Evolutionary conservation across 257 asterid species (phyloP), one percentile per base, ranked within the genome.

Genomic region (Gentiana macrophylla): DNA sequence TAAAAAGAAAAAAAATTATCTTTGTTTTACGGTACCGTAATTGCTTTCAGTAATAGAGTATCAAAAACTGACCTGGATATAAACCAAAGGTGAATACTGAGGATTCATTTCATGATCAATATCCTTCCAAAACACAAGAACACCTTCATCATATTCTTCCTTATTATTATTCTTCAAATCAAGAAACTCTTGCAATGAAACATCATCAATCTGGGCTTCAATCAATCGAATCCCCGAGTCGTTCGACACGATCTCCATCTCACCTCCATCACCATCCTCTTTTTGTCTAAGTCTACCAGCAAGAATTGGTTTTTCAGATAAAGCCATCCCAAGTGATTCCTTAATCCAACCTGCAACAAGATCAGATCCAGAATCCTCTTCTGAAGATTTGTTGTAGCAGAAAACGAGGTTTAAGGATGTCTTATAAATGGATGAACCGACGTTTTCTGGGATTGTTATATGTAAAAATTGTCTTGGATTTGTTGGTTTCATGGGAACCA

Each of bases 51-150:
- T 24, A 41, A 41, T 5, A 41, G 9, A 41, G 1, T 5, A 41
- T 10, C 8, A 1, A 41, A 41, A 41, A 32, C 12, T n/a, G 37
- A 86, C 96, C 86, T 87, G 96, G 54, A 87, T 72, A 64, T 82
- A 87, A 43, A 82, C 74, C 50, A 87, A 67, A 2, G 92, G 94
- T 61, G 79, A 81, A 55, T 60, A 84, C 38, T 73, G 85, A 67
- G 79, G 82, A 38, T 69, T 78, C 3, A 57, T 65, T 15, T 71
- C 73, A 51, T 51, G 48, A 66, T 66, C 62, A 9, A 82, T 56
- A 64, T 80, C 86, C 61, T 81, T 77, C 96, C 89, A 87, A 44
- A 67, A 87, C 5, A 77, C 89, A 38, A 86, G 79, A 15, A 74
- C 72, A 41, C 60, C 60, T 62, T 70, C 80, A 34, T 15, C 71